phyloP scores from a whole-genome alignment of 2,329 filamentous ascomycete genomes.

The Tothia fuscella region DNA sequence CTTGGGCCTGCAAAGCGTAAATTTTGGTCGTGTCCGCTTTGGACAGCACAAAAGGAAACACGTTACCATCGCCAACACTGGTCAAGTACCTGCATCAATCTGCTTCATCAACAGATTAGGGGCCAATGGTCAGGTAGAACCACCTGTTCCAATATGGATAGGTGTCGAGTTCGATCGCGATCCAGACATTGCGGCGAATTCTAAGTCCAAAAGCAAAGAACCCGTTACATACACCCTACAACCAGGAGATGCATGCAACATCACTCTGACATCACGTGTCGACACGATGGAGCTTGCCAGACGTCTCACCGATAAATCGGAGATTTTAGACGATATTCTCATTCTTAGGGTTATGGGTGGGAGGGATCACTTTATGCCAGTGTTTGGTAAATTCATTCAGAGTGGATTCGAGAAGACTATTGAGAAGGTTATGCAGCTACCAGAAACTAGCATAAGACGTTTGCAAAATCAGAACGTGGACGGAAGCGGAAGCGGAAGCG shows the following conservation, averaged over 20 bases:
- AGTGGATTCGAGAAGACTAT: constrained; percentile 76
- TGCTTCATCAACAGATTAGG: constrained; percentile 64
- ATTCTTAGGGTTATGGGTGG: constrained; percentile 75
- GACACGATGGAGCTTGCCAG: constrained; percentile 51
- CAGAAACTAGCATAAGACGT: constrained; percentile 37
- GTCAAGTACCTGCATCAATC: constrained; percentile 67
- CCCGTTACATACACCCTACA: constrained; percentile 53
- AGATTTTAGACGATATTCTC: constrained; percentile 69
- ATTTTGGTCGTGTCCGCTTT: constrained; percentile 68
- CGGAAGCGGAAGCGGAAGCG: neutral
- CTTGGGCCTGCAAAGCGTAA: constrained; percentile 44
- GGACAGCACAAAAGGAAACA: constrained; percentile 51
- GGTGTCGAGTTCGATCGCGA: constrained; percentile 50
- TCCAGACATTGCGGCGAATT: constrained; percentile 22
- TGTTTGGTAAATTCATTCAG: constrained; percentile 66
- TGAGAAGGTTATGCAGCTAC: constrained; percentile 77
- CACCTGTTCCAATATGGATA: constrained; percentile 54
- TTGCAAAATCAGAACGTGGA: constrained; percentile 5
- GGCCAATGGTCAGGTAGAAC: constrained; percentile 30
- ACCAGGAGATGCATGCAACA: constrained; percentile 70
- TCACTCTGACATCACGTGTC: constrained; percentile 57
- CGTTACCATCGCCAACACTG: constrained; percentile 85
- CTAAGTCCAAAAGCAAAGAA: constrained; percentile 11
- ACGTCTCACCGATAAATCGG: constrained; percentile 56
- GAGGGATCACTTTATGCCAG: constrained; percentile 80